phyloP scores from a whole-genome alignment of 345 rosid genomes.

The Adansonia digitata region DNA sequence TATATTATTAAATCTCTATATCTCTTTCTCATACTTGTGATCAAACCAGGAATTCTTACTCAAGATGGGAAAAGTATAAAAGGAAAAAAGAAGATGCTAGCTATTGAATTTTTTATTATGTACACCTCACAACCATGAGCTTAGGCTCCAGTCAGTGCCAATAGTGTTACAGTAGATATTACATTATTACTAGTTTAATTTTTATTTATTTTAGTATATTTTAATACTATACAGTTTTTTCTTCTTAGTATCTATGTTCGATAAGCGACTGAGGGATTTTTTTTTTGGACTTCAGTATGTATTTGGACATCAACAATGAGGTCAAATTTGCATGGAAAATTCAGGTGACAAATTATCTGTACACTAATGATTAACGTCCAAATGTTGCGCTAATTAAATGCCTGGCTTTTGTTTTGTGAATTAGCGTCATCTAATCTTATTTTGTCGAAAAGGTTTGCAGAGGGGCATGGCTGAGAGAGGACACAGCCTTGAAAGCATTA shows the following conservation, averaged over 20 bases:
- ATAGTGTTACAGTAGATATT: not conserved
- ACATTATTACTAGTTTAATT: not conserved
- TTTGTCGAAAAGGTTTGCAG: conserved; percentile 29
- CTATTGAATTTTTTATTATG: not conserved
- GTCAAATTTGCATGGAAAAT: conserved; percentile 97
- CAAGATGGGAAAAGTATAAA: not conserved
- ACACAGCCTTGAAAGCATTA: no score
- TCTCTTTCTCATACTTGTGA: not conserved
- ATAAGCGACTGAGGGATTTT: conserved; percentile 70
- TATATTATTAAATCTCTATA: not conserved
- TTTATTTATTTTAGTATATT: not conserved
- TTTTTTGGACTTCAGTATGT: conserved; percentile 90
- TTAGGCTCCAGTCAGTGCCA: not conserved
- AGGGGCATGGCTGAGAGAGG: conserved; percentile 98
- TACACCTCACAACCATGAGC: not conserved
- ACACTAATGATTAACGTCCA: not conserved
- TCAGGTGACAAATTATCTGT: conserved; percentile 27
- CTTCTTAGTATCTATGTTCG: conserved; percentile 46
- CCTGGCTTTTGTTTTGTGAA: not conserved
- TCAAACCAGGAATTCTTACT: not conserved
- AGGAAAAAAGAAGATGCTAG: not conserved
- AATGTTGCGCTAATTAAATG: not conserved
- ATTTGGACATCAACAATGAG: no score
- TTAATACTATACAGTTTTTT: no score
- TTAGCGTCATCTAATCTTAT: not conserved